Evolutionary conservation across 495 filamentous ascomycete genomes (phyloP).

Genomic region (Clohesyomyces aquaticus): DNA sequence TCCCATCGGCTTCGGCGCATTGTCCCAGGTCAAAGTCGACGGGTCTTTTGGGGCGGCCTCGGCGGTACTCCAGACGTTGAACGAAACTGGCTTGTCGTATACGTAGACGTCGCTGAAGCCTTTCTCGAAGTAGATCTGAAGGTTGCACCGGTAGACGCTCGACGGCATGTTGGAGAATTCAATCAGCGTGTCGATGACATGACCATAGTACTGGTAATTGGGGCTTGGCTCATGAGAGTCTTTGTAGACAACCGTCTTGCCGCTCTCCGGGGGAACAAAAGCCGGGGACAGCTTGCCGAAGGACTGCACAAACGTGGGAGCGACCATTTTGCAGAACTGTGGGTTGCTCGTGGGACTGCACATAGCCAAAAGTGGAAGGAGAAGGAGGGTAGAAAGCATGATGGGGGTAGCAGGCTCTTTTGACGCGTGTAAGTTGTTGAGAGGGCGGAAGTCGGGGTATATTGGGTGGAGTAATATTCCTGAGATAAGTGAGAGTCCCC

Average conservation of each 20-base stretch:
- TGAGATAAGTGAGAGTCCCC: too few relatives aligned
- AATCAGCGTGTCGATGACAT: neutral
- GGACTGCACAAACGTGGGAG: neutral
- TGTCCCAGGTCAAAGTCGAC: neutral
- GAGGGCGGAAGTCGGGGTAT: neutral
- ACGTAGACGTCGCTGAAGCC: neutral
- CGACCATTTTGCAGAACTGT: neutral
- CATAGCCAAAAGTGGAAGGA: neutral
- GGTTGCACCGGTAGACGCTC: neutral
- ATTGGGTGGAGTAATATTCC: neutral
- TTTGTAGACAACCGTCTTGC: neutral
- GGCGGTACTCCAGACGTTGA: neutral
- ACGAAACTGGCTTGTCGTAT: neutral
- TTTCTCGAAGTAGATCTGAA: neutral
- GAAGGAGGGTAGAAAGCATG: neutral
- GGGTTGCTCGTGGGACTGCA: neutral
- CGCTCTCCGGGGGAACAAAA: neutral
- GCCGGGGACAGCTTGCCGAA: neutral
- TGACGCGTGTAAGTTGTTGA: neutral
- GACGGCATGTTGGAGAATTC: neutral
- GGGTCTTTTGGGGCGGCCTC: neutral
- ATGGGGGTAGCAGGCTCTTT: neutral
- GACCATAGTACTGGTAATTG: neutral
- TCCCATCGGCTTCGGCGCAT: neutral
- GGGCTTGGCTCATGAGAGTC: neutral